Percentiles rank a stretch among this genome's conserved stretches.
Evolutionary conservation across 495 filamentous ascomycete genomes (phyloP).

Genomic region (Cairneyella variabilis): DNA sequence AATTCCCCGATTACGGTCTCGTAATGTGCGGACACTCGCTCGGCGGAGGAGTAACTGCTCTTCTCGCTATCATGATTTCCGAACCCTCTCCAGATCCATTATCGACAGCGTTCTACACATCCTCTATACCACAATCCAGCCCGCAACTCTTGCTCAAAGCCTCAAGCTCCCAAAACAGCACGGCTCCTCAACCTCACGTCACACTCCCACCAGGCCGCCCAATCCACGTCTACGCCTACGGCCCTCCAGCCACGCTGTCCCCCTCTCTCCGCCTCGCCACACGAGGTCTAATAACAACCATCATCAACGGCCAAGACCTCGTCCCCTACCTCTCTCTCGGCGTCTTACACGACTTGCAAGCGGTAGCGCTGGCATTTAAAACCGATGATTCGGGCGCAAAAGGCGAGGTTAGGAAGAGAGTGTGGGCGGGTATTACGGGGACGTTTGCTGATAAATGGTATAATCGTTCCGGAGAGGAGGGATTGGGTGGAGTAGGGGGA

Average conservation of each 20-base stretch:
- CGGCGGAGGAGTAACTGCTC: conserved; percentile 69
- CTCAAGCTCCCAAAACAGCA: conserved; percentile 5
- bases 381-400: conserved; percentile 61
- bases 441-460: conserved; percentile 45
- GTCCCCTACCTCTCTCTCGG: conserved; percentile 73
- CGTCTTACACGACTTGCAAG: conserved; percentile 71
- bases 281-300: conserved; percentile 70
- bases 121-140: conserved; percentile 29
- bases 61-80: conserved; percentile 71
- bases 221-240: conserved; percentile 78
- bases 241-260: conserved; percentile 70
- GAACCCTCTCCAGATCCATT: conserved; percentile 43
- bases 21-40: conserved; percentile 75
- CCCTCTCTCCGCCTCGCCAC: conserved; percentile 67
- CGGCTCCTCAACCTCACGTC: conserved; percentile 29
- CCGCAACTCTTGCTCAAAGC: conserved; percentile 38
- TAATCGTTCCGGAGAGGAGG: conserved; percentile 15
- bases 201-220: conserved; percentile 61
- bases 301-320: conserved; percentile 68
- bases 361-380: conserved; percentile 67
- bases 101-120: conserved; percentile 44
- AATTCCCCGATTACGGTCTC: conserved; percentile 69
- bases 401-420: conserved; percentile 59
- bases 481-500: no score
- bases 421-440: conserved; percentile 57